Percentiles rank a stretch among this genome's conserved stretches.
Evolutionary conservation across 129 eudicot species (phyloP).

Genomic region (Erigeron canadensis): DNA sequence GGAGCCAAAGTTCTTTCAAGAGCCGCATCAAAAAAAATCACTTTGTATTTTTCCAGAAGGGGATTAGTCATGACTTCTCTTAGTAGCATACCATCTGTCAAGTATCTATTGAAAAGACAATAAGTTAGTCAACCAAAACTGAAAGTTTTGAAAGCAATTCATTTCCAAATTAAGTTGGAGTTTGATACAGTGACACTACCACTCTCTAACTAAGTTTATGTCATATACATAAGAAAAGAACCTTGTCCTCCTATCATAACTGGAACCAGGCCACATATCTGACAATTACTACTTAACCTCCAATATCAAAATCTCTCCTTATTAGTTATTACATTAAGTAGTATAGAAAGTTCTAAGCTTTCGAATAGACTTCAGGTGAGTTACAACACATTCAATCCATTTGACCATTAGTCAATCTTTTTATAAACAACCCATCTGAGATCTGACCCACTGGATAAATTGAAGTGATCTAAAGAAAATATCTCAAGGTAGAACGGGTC

Average conservation of each 20-base stretch:
- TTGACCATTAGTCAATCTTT: too few relatives aligned
- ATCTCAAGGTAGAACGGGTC: too few relatives aligned
- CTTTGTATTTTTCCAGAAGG: conserved; percentile 84
- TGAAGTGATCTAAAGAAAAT: too few relatives aligned
- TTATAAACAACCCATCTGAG: too few relatives aligned
- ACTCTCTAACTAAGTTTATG: not conserved
- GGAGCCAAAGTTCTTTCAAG: conserved; percentile 97
- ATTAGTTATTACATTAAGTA: too few relatives aligned
- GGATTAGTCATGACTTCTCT: conserved; percentile 99
- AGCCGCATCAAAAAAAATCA: conserved; percentile 95
- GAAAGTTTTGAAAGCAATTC: not conserved
- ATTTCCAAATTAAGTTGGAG: not conserved
- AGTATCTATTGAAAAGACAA: conserved; percentile 46
- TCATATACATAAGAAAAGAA: not conserved
- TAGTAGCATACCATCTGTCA: conserved; percentile 98
- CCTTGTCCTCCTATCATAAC: not conserved
- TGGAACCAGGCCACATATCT: too few relatives aligned
- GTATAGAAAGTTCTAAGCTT: too few relatives aligned
- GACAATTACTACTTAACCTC: too few relatives aligned
- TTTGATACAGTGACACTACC: not conserved
- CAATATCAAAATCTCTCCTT: too few relatives aligned
- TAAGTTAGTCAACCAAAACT: not conserved
- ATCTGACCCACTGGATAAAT: too few relatives aligned
- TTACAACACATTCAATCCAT: too few relatives aligned
- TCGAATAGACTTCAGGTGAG: too few relatives aligned